Evolutionary conservation across 352 stramenopile species (phyloP).

Genomic region (Pythium grandisporangium): DNA sequence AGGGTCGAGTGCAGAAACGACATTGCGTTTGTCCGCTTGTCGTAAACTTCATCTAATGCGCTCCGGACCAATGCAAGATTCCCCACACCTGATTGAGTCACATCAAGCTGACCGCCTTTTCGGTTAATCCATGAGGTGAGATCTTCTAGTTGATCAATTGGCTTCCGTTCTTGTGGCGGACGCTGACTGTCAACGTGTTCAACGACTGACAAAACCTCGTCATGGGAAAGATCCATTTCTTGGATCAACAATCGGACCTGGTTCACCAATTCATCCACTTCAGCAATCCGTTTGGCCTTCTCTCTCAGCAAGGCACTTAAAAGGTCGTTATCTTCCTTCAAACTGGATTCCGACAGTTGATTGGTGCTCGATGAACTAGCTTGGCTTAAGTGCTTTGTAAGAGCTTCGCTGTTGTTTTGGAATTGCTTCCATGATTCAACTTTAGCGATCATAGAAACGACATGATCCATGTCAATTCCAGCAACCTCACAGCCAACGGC

Average conservation of each 20-base stretch:
- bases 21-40: constrained; percentile 26
- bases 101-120: constrained; percentile 32
- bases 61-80: constrained; percentile 15
- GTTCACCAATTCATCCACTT: constrained; percentile 35
- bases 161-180: not conserved
- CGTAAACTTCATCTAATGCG: constrained; percentile 28
- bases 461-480: constrained; percentile 6
- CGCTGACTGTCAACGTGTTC: not conserved
- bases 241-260: constrained; percentile 30
- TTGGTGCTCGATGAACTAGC: constrained; percentile 1
- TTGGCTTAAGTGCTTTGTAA: no score
- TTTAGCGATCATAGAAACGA: constrained; percentile 4
- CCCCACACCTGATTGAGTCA: constrained; percentile 25
- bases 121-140: constrained; percentile 25
- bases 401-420: not conserved
- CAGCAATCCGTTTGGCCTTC: constrained; percentile 41
- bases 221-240: constrained; percentile 30
- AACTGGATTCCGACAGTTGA: constrained; percentile 12
- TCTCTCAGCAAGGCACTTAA: constrained; percentile 44
- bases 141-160: constrained; percentile 10
- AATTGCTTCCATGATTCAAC: constrained; percentile 16
- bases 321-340: constrained; percentile 29
- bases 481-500: constrained; percentile 23
- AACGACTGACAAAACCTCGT: constrained; percentile 21
- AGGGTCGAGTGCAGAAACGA: constrained; percentile 30